Base-by-base conservation (phyloP, 2,329 filamentous ascomycete species). In the Colletotrichum costaricense region DNA sequence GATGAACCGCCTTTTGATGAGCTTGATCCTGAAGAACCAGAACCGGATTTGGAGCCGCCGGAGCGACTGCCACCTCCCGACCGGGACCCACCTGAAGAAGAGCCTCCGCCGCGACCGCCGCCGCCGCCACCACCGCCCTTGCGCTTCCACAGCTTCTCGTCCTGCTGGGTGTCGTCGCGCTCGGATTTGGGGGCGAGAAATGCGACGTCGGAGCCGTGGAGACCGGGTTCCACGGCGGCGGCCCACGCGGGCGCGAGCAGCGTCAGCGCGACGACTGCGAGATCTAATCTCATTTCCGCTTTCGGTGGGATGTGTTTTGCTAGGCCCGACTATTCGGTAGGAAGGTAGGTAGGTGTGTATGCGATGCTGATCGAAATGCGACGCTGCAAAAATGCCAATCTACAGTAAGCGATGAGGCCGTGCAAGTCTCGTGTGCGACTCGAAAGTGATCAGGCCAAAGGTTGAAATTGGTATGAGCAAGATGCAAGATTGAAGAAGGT, bases 81-180 rank as follows among this genome's bases (percentile, higher is more conserved):
- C n/a, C 69, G 19, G 16, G 69, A 67, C n/a, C 68, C 63, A 35
- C 69, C 59, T 12, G 69, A 68, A 14, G 74, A 70, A 38, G 64
- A 49, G 30, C 77, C 62, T 26, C 75, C 69, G 46, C 75, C 81
- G 11, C 87, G 86, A 71, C 85, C 81, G 22, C 86, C 84, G 62
- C 88, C 88, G 12, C 87, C 82, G 9, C 88, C 88, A 7, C 90
- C 90, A 60, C 90, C 90, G 46, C 90, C 90, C 77, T 89, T 89
- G 75, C 90, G 86, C 84, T 90, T 91, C 83, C 85, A 91, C 26
- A 92, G 80, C 38, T 90, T 85, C 66, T 87, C 80, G 66, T 81
- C 78, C 14, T 75, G 54, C 4, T 63, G 42, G 6, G 63, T 35
- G 63, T 72, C 55, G 33, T 73, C 63, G 56, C 72, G 59, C 46